Evolutionary conservation across 768 basidiomycete genomes (phyloP).

Genomic region (Trametes maxima): DNA sequence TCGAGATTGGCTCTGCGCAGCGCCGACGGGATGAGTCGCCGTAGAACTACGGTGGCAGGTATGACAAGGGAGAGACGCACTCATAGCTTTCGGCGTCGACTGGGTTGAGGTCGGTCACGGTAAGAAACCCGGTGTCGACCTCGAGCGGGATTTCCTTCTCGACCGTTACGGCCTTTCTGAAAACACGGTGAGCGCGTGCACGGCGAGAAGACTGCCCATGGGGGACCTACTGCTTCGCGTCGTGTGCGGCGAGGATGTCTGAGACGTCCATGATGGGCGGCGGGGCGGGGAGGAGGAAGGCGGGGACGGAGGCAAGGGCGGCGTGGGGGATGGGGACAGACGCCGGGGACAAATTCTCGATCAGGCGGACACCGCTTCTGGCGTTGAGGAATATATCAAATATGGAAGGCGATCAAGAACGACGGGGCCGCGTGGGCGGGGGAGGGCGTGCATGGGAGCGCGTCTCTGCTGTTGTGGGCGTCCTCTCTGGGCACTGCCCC

Average conservation of each 20-base stretch:
- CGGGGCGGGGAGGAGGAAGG: background rate
- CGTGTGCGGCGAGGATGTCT: conserved; percentile 71
- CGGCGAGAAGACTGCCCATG: background rate
- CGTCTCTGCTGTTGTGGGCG: too few relatives aligned
- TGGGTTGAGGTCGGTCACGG: conserved; percentile 86
- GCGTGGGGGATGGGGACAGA: background rate
- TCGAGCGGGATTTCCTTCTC: conserved; percentile 81
- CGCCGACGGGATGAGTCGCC: background rate
- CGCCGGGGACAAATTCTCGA: conserved; percentile 16
- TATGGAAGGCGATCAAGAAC: conserved; percentile 9
- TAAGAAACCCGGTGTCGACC: conserved; percentile 80
- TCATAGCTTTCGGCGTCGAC: conserved; percentile 84
- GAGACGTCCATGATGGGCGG: conserved; percentile 72
- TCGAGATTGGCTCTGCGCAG: conserved; percentile 70
- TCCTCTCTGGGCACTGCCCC: too few relatives aligned
- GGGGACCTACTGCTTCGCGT: conserved; percentile 63
- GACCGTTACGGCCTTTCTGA: conserved; percentile 66
- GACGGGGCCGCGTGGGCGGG: too few relatives aligned
- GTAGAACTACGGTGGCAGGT: background rate
- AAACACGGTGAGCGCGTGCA: background rate
- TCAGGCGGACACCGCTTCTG: background rate
- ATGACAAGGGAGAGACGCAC: conserved; percentile 43
- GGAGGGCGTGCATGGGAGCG: too few relatives aligned
- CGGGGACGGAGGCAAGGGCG: background rate
- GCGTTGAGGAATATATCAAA: background rate